These are phyloP conservation scores for Podospora didyma DNA, from an alignment of 495 filamentous ascomycete genomes.

Conservation along the genomic window DNA sequence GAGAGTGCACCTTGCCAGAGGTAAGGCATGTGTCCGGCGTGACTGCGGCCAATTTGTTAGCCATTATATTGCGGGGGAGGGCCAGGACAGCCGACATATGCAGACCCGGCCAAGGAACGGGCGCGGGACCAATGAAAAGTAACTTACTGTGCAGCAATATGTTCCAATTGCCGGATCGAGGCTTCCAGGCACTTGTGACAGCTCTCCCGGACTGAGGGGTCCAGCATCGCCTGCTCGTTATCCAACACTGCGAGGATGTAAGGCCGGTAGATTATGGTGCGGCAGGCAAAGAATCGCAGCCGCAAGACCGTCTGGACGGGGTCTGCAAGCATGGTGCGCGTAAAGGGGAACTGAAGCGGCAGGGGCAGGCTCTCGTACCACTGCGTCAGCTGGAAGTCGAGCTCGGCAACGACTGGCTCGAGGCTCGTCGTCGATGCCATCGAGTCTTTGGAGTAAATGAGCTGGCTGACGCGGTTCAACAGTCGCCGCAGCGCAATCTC, in stretches of 20 bases:
- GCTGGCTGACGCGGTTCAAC: constrained; percentile 73
- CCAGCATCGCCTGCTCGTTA: constrained; percentile 66
- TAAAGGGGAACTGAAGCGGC: constrained; percentile 71
- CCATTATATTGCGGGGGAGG: constrained; percentile 19
- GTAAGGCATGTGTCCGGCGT: constrained; percentile 82
- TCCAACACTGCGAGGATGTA: constrained; percentile 78
- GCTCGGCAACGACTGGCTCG: constrained; percentile 71
- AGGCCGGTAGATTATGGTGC: constrained; percentile 79
- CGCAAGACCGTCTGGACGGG: constrained; percentile 75
- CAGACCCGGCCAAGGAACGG: constrained; percentile 13
- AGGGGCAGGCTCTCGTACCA: constrained; percentile 77
- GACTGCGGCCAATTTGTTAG: constrained; percentile 52
- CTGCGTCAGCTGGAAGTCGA: constrained; percentile 77
- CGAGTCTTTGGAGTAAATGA: constrained; percentile 73
- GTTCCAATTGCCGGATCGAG: constrained; percentile 72
- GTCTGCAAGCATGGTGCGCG: constrained; percentile 58
- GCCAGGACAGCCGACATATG: constrained; percentile 15
- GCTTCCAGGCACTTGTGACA: constrained; percentile 81
- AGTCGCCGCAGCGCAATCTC: constrained; percentile 75
- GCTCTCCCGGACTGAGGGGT: constrained; percentile 67
- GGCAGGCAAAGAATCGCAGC: constrained; percentile 76
- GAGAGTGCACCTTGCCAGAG: constrained; percentile 80
- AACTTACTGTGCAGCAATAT: constrained; percentile 70
- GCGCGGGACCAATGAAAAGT: constrained; percentile 10
- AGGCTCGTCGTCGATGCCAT: constrained; percentile 64